A percentile compares a stretch with the other conserved stretches of the same genome.
Conservation (phyloP, 805 yeast species). For the Barnettozyma californica region DNA sequence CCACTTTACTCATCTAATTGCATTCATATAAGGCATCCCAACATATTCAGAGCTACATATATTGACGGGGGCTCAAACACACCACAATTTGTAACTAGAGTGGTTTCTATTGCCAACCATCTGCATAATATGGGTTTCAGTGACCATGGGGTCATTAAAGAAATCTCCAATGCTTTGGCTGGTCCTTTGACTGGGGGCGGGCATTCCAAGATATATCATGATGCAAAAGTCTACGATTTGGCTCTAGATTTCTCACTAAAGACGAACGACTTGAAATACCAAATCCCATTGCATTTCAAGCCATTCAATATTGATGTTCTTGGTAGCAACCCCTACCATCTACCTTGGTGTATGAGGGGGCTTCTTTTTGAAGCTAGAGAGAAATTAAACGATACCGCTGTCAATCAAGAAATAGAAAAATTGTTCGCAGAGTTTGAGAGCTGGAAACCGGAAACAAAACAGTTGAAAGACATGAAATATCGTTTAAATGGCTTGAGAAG, state of each 20-base stretch:
- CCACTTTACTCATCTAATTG: constrained; percentile 88
- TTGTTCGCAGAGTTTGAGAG: constrained; percentile 67
- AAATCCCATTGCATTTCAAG: constrained; percentile 30
- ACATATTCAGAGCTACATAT: constrained; percentile 82
- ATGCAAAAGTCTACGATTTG: constrained; percentile 74
- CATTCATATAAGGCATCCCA: constrained; percentile 80
- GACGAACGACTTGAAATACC: constrained; percentile 53
- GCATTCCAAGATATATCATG: constrained; percentile 85
- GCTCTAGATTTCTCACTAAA: constrained; percentile 73
- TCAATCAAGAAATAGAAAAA: constrained; percentile 51
- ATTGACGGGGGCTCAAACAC: constrained; percentile 78
- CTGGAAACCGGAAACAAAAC: constrained; percentile 87
- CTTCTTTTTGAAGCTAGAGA: constrained; percentile 59
- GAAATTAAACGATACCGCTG: constrained; percentile 32
- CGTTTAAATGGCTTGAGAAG: constrained; percentile 53
- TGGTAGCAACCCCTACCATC: constrained; percentile 74
- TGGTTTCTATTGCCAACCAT: constrained; percentile 69
- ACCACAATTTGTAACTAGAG: constrained; percentile 70
- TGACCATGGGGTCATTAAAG: constrained; percentile 84
- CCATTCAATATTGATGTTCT: constrained; percentile 58
- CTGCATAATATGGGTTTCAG: constrained; percentile 71
- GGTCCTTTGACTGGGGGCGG: constrained; percentile 96
- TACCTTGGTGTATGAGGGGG: constrained; percentile 93
- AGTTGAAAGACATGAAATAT: constrained; percentile 77
- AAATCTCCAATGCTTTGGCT: constrained; percentile 71